Evolutionary conservation across 2,329 filamentous ascomycete genomes (phyloP), one percentile per base, ranked within the genome.

Genomic region (Sporothrix brunneoviolacea): DNA sequence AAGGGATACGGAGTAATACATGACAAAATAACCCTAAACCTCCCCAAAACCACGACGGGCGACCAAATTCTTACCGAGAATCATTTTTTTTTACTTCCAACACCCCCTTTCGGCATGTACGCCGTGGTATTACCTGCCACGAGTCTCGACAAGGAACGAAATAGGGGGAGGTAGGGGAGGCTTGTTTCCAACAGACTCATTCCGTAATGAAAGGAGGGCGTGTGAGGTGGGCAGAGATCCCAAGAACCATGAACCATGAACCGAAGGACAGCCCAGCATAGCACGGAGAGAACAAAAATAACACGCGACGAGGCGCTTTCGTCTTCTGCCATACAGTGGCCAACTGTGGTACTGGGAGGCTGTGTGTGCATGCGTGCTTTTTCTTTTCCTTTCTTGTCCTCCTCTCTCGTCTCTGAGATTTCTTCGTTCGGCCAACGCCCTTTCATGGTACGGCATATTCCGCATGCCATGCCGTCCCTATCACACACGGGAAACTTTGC

Each of bases 341-440:
- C 33, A 38, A 30, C 43, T 46, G 43, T 37, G 45, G 45, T 48
- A 39, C 45, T 46, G 45, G 45, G 45, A 21, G 45, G 44, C 33
- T 32, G 33, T 38, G 33, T 9, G 24, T 24, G 12, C 33, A 38
- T 47, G 33, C 22, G 15, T 47, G 16, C 4, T 30, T 38, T 37
- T 19, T 19, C 15, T 44, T 22, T 30, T 30, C 24, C 10, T 43
- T 44, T 10, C 15, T 28, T n/a, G n/a, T n/a, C n/a, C n/a, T n/a
- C n/a, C n/a, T n/a, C n/a, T n/a, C n/a, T n/a, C n/a, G n/a, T n/a
- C n/a, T n/a, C n/a, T n/a, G n/a, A n/a, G n/a, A n/a, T n/a, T n/a
- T n/a, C n/a, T n/a, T n/a, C n/a, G n/a, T n/a, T n/a, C n/a, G n/a
- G n/a, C n/a, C n/a, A n/a, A n/a, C n/a, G n/a, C n/a, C n/a, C n/a